phyloP scores from a whole-genome alignment of 2,329 filamentous ascomycete genomes.

The Penicillium sp. region DNA sequence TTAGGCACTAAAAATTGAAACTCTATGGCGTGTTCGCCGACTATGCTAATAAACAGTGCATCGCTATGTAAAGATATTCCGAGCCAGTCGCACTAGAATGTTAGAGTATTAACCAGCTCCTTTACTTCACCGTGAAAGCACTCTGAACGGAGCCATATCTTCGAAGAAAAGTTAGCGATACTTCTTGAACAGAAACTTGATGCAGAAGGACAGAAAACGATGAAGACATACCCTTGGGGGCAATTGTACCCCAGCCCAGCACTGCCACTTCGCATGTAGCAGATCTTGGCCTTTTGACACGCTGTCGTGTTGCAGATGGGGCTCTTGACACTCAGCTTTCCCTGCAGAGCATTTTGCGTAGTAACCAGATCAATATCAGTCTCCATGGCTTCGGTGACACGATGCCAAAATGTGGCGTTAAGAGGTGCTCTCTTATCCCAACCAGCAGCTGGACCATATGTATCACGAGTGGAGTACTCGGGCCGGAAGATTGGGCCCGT shows the following conservation, averaged over 20 bases:
- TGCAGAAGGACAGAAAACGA: background rate
- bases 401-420: conserved; percentile 62
- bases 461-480: conserved; percentile 55
- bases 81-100: background rate
- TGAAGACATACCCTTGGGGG: conserved; percentile 47
- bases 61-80: background rate
- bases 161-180: conserved; percentile 4
- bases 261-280: conserved; percentile 61
- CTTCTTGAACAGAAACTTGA: background rate
- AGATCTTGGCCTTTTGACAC: conserved; percentile 57
- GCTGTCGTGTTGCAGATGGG: conserved; percentile 54
- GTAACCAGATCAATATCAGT: conserved; percentile 50
- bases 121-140: conserved; percentile 25
- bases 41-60: background rate
- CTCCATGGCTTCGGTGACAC: conserved; percentile 59
- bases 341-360: conserved; percentile 53
- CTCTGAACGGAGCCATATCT: conserved; percentile 45
- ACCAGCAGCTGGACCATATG: conserved; percentile 45
- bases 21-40: background rate
- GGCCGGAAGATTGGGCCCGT: conserved; percentile 51
- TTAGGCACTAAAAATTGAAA: background rate
- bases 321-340: conserved; percentile 52
- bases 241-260: conserved; percentile 53
- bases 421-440: conserved; percentile 54
- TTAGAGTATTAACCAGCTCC: background rate